Conservation (phyloP, 176 grass and related monocot species). For the Canna indica region DNA sequence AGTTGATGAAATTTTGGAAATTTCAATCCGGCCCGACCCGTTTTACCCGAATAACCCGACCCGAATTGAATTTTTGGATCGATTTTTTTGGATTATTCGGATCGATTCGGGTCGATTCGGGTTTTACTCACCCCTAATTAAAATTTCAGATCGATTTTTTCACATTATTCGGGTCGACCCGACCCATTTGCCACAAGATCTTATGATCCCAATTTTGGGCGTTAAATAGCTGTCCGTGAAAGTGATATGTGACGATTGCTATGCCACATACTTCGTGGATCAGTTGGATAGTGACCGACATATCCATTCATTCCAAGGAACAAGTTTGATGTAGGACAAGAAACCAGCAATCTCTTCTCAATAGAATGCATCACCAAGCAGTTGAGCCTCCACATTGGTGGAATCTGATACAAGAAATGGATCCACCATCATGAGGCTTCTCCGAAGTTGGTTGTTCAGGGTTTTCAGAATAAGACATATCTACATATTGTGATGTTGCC, state of each 20-base stretch:
- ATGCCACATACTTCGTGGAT: conserved; percentile 58
- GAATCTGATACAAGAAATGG: conserved; percentile 21
- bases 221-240: conserved; percentile 45
- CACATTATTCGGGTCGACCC: too few species aligned
- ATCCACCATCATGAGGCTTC: conserved; percentile 19
- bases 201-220: conserved; percentile 54
- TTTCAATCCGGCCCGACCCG: too few species aligned
- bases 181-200: conserved; percentile 28
- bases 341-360: conserved; percentile 26
- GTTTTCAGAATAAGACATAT: conserved; percentile 18
- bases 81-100: too few species aligned
- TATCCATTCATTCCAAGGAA: conserved; percentile 46
- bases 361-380: conserved; percentile 22
- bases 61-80: too few species aligned
- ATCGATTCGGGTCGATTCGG: too few species aligned
- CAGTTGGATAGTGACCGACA: conserved; percentile 53
- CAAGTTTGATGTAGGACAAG: conserved; percentile 35
- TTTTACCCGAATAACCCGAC: too few species aligned
- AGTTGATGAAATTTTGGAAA: too few species aligned
- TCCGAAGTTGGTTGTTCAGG: conserved; percentile 21
- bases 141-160: too few species aligned
- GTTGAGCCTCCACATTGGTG: conserved; percentile 17
- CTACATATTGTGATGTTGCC: conserved; percentile 18
- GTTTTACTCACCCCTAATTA: too few species aligned
- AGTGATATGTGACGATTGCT: conserved; percentile 56